Base-by-base conservation (phyloP, 345 rosid genomes). In the Trapa bicornis region DNA sequence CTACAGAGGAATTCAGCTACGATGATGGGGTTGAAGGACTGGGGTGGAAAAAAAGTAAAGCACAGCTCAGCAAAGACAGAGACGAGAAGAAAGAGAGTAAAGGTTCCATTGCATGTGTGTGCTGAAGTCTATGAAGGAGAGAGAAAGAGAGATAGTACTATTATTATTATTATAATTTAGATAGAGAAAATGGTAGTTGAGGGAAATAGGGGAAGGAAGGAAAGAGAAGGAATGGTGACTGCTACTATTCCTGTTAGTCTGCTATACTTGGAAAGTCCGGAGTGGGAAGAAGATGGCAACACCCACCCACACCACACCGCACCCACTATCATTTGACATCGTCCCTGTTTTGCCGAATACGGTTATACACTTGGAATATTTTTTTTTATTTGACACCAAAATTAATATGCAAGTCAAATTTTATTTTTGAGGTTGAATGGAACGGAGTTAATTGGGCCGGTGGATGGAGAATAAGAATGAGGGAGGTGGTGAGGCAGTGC, bases 291-390 rank as follows among this genome's bases (percentile, higher is more conserved):
- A 38, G 75, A 70, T 72, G 71, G 64, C 68, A 22, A 22, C 29
- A 22, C 29, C 29, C 29, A 22, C 29, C 29, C 29, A 22, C 29
- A 22, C 29, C 29, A 22, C 29, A 22, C 29, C 29, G 29, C 29
- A 69, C 71, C 87, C 80, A 82, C 82, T 76, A 75, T 83, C 82
- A 80, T 73, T 86, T 86, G 85, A 85, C 94, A 82, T 89, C 32
- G 79, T 71, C 83, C 83, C 29, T 22, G 29, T 22, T 22, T 22
- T 22, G 29, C 29, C 29, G 29, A 22, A 22, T 22, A 22, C 29
- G 29, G 29, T 22, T 22, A 22, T 22, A 0, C 29, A 22, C 29
- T 22, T 22, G 29, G 29, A 22, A 22, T 22, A 22, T 22, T 22
- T 22, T 22, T 22, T 22, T 22, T 22, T 22, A 22, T 22, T 22